Conservation (phyloP, 2,329 filamentous ascomycete species). For the Aspergillus pseudoglaucus region DNA sequence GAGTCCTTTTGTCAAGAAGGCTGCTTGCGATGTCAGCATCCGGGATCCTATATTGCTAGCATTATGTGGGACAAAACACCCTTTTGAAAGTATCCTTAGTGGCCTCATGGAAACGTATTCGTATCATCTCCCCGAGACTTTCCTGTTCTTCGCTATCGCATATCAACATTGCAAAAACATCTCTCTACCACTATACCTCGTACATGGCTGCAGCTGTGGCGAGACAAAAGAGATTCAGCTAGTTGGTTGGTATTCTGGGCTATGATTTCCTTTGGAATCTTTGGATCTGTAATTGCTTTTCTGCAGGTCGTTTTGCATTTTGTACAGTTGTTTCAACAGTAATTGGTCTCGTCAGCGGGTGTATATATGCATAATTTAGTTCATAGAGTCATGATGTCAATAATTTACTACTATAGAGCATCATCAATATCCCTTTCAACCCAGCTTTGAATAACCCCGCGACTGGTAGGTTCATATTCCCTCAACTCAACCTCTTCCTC, state of each 20-base stretch:
- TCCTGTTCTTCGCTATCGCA: background rate
- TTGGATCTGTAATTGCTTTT: slow-evolving; percentile 3
- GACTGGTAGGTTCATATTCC: slow-evolving; percentile 52
- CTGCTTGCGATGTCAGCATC: background rate
- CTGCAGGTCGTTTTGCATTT: slow-evolving; percentile 3
- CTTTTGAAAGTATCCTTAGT: background rate
- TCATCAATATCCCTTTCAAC: slow-evolving; percentile 25
- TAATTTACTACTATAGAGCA: too few species aligned
- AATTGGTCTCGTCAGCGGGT: background rate
- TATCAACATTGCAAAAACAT: background rate
- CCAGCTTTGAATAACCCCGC: slow-evolving; percentile 51
- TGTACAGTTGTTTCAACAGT: background rate
- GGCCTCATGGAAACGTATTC: background rate
- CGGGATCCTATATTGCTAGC: background rate
- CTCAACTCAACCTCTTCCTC: slow-evolving; percentile 44
- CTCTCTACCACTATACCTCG: background rate
- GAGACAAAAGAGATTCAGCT: slow-evolving; percentile 1
- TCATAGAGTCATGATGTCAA: too few species aligned
- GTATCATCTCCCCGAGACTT: background rate
- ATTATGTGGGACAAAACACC: background rate
- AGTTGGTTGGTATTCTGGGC: slow-evolving; percentile 2
- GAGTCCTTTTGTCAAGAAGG: too few species aligned
- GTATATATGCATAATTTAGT: too few species aligned
- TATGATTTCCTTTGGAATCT: slow-evolving; percentile 3
- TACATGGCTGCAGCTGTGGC: background rate